phyloP scores from a whole-genome alignment of 345 rosid genomes.

The Odontarrhena argentea region DNA sequence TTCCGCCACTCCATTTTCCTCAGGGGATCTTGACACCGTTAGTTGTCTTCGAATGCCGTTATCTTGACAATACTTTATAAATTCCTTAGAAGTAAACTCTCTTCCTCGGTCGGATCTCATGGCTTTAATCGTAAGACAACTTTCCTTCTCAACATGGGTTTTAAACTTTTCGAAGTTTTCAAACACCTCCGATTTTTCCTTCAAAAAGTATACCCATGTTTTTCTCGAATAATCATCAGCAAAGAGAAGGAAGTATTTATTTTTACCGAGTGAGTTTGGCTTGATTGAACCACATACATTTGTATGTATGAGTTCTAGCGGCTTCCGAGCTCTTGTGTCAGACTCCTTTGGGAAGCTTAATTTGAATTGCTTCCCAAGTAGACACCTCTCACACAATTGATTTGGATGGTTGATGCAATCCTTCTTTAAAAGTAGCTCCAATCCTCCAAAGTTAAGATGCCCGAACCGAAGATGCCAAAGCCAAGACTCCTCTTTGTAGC shows the following conservation, averaged over 20 bases:
- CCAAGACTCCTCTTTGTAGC: background rate
- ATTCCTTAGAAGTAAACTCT: background rate
- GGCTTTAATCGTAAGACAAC: background rate
- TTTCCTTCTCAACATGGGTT: background rate
- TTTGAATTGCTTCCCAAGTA: background rate
- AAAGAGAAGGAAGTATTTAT: background rate
- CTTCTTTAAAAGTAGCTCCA: background rate
- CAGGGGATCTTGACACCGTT: background rate
- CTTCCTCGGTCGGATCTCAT: background rate
- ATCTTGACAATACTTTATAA: background rate
- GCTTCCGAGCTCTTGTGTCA: background rate
- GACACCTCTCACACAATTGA: background rate
- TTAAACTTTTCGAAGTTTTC: background rate
- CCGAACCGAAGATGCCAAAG: background rate
- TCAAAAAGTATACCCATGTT: background rate
- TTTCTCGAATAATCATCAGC: background rate
- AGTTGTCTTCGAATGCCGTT: background rate
- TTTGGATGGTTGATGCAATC: background rate
- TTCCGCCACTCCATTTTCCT: background rate
- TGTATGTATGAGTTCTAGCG: background rate
- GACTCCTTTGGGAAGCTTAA: background rate
- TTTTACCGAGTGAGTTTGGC: background rate
- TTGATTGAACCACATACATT: background rate
- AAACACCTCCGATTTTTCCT: background rate
- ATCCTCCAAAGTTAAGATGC: slow-evolving; percentile 6